These are phyloP conservation scores for Cercospora zeina DNA, from an alignment of 2,329 filamentous ascomycete genomes.

Conservation along the genomic window DNA sequence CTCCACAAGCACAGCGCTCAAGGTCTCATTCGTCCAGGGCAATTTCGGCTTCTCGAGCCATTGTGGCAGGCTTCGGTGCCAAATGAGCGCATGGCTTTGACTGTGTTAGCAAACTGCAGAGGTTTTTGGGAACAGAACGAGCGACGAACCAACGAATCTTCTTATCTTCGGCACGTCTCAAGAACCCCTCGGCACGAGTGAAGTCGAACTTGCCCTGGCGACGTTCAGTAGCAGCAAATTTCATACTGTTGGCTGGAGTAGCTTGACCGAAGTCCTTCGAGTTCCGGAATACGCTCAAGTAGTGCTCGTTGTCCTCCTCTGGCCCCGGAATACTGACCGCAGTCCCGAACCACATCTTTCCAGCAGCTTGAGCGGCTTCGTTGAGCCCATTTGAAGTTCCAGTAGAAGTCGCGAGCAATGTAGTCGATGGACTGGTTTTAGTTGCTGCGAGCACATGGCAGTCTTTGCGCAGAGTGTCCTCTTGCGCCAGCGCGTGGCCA, in stretches of 20 bases:
- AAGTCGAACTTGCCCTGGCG: conserved; percentile 41
- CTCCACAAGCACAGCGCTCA: conserved; percentile 46
- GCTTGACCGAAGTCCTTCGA: conserved; percentile 60
- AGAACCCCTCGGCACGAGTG: conserved; percentile 11
- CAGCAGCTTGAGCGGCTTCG: conserved; percentile 30
- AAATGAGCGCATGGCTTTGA: conserved; percentile 47
- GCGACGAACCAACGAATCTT: conserved; percentile 28
- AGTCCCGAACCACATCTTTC: conserved; percentile 43
- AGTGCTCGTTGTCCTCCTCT: conserved; percentile 56
- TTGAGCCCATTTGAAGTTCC: conserved; percentile 25
- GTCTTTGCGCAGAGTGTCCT: neutral
- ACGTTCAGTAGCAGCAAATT: conserved; percentile 46
- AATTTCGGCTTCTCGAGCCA: conserved; percentile 40
- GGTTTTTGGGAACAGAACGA: neutral
- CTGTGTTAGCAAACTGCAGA: neutral
- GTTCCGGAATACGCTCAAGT: conserved; percentile 58
- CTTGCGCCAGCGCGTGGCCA: neutral
- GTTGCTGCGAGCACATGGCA: neutral
- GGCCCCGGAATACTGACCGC: conserved; percentile 57
- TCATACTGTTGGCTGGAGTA: conserved; percentile 43
- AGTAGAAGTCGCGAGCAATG: neutral
- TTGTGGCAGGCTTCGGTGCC: conserved; percentile 45
- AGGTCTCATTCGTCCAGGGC: conserved; percentile 43
- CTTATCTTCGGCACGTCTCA: conserved; percentile 37
- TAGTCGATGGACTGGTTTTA: neutral